Base-by-base conservation (phyloP, 164 flowering plant genomes). In the Akebia trifoliata region DNA sequence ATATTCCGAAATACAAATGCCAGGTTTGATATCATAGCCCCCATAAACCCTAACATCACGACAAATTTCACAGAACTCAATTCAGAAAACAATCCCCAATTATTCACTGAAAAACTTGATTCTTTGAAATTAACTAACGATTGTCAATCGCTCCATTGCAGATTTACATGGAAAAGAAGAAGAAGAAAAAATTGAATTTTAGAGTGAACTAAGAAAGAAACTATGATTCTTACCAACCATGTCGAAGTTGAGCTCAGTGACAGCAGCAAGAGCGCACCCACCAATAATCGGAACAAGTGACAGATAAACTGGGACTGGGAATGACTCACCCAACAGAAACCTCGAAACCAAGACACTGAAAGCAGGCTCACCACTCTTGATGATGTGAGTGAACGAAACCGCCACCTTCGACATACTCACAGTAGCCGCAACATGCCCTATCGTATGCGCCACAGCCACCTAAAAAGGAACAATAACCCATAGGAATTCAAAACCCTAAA, bases 331-430 rank as follows among this genome's bases (percentile, higher is more conserved):
- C 32, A 81, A 38, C 12, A 81, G 20, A 43, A 84, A 76, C 54
- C 79, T 78, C 4, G 93, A 86, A 34, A 88, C 90, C 81, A 88
- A 60, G 0, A 86, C 96, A 50, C 87, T 84, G 64, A 88, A 88
- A 50, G 90, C 92, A 40, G 93, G 93, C 68, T 88, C 96, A 14
- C 79, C 85, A 60, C 88, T 82, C 78, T 88, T 88, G 68, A 88
- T 88, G 63, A 86, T 86, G 58, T 86, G 96, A 29, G 96, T 88
- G 67, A 88, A 88, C 8, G 93, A 88, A 42, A 88, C 90, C 8
- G 88, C 96, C 50, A 84, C 93, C 74, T 88, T 88, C 7, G 93
- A 82, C 90, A 88, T 84, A 32, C 91, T 86, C 56, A 89, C 89
- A 0, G 89, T 86, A 0, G 93, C 93, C 10, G 89, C 90, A 4